Conservation (phyloP, 2,329 filamentous ascomycete genomes). For the Xylaria sp. region DNA sequence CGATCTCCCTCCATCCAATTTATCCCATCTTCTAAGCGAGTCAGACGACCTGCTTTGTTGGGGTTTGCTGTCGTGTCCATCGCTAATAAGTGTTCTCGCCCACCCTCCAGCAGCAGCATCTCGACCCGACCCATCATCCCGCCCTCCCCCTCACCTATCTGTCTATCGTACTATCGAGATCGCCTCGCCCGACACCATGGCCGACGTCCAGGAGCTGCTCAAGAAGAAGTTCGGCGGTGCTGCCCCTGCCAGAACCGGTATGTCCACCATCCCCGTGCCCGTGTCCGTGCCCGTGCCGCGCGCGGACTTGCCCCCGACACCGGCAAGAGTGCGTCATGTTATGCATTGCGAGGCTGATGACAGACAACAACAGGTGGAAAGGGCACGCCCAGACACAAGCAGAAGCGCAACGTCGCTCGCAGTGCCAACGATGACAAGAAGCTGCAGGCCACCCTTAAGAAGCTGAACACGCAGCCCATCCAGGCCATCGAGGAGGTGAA, state of each 20-base stretch:
- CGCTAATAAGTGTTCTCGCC: constrained; percentile 22
- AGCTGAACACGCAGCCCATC: constrained; percentile 99
- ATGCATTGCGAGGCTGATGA: constrained; percentile 25
- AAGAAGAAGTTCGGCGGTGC: constrained; percentile 51
- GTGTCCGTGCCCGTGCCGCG: not conserved
- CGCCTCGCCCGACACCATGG: constrained; percentile 42
- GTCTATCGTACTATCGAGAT: constrained; percentile 19
- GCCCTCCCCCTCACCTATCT: constrained; percentile 19
- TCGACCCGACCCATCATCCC: constrained; percentile 20
- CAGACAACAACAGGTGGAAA: constrained; percentile 76
- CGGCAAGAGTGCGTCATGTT: constrained; percentile 16
- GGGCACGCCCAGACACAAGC: constrained; percentile 96
- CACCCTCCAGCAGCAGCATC: constrained; percentile 38
- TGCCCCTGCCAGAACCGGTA: constrained; percentile 50
- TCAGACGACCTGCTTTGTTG: not conserved
- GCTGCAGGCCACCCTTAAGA: constrained; percentile 96
- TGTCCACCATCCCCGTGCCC: constrained; percentile 26
- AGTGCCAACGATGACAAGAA: constrained; percentile 99
- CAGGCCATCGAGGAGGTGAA: constrained; percentile 99
- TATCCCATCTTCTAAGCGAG: constrained; percentile 29
- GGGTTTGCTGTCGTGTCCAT: constrained; percentile 6
- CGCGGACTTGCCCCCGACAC: constrained; percentile 23
- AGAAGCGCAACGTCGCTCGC: constrained; percentile 96
- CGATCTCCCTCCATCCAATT: not conserved
- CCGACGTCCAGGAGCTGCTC: constrained; percentile 57